These are phyloP conservation scores for Chrysanthemum seticuspe DNA, from an alignment of 129 eudicot species.

Conservation along the genomic window DNA sequence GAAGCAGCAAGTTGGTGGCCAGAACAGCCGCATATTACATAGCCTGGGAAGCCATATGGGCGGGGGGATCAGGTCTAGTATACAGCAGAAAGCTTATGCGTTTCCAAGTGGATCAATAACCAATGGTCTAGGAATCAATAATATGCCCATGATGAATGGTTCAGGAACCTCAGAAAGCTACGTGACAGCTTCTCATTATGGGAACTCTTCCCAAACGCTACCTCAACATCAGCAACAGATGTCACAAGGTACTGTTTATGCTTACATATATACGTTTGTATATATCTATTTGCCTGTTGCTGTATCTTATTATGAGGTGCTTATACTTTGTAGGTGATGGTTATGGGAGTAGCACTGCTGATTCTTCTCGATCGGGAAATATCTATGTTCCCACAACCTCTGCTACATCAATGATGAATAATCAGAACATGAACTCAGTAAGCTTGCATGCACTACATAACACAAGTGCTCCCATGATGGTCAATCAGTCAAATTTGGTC, in stretches of 20 bases:
- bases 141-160: slow-evolving; percentile 50
- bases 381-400: slow-evolving; percentile 48
- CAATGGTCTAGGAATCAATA: slow-evolving; percentile 62
- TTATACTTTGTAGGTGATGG: slow-evolving; percentile 63
- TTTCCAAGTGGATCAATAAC: slow-evolving; percentile 56
- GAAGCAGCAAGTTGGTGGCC: slow-evolving; percentile 66
- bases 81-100: slow-evolving; percentile 72
- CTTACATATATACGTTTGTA: not conserved
- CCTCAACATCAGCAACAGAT: slow-evolving; percentile 55
- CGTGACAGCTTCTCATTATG: slow-evolving; percentile 45
- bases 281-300: not conserved
- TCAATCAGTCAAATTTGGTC: slow-evolving; percentile 46
- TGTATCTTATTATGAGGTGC: too few relatives aligned
- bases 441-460: slow-evolving; percentile 48
- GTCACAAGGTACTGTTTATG: slow-evolving; percentile 48
- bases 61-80: slow-evolving; percentile 66
- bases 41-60: slow-evolving; percentile 79
- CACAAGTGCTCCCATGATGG: slow-evolving; percentile 41
- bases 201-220: slow-evolving; percentile 44
- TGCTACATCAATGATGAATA: slow-evolving; percentile 54
- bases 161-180: slow-evolving; percentile 67
- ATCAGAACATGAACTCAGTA: slow-evolving; percentile 48
- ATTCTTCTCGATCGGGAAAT: slow-evolving; percentile 44
- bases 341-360: slow-evolving; percentile 44
- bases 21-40: slow-evolving; percentile 76